These are phyloP conservation scores for Bidens hawaiensis DNA, from an alignment of 140 eudicot genomes.

Conservation along the genomic window DNA sequence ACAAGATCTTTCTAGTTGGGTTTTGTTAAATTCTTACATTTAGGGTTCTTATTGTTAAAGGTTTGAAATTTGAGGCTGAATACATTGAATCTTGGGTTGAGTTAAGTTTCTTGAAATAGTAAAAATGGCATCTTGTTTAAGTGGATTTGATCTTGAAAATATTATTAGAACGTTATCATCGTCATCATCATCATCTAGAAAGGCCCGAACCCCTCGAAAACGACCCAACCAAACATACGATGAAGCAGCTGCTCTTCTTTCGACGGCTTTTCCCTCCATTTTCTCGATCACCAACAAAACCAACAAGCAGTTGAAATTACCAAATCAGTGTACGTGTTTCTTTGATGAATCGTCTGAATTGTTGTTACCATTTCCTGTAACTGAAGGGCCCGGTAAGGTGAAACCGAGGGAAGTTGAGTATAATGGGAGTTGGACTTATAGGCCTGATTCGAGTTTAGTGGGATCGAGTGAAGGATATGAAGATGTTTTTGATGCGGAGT, in stretches of 20 bases:
- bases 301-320: slow-evolving; percentile 42
- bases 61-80: background rate
- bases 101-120: background rate
- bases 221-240: slow-evolving; percentile 80
- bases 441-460: slow-evolving; percentile 22
- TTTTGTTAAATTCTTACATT: background rate
- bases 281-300: slow-evolving; percentile 42
- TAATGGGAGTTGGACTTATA: too few species aligned
- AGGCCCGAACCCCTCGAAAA: slow-evolving; percentile 69
- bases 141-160: slow-evolving; percentile 45
- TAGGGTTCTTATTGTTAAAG: background rate
- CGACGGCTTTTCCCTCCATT: slow-evolving; percentile 76
- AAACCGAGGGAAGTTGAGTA: slow-evolving; percentile 26
- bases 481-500: slow-evolving; percentile 80
- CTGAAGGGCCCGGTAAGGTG: slow-evolving; percentile 37
- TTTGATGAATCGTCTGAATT: slow-evolving; percentile 52
- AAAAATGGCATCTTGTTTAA: slow-evolving; percentile 45
- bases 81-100: slow-evolving; percentile 7
- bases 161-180: slow-evolving; percentile 38
- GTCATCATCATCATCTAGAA: slow-evolving; percentile 58
- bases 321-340: slow-evolving; percentile 22
- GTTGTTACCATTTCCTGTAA: too few species aligned
- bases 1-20: slow-evolving; percentile 15
- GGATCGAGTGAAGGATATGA: slow-evolving; percentile 26
- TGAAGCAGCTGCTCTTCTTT: slow-evolving; percentile 76